Evolutionary conservation across 2,329 filamentous ascomycete species (phyloP).

Genomic region (Biscogniauxia mediterranea): DNA sequence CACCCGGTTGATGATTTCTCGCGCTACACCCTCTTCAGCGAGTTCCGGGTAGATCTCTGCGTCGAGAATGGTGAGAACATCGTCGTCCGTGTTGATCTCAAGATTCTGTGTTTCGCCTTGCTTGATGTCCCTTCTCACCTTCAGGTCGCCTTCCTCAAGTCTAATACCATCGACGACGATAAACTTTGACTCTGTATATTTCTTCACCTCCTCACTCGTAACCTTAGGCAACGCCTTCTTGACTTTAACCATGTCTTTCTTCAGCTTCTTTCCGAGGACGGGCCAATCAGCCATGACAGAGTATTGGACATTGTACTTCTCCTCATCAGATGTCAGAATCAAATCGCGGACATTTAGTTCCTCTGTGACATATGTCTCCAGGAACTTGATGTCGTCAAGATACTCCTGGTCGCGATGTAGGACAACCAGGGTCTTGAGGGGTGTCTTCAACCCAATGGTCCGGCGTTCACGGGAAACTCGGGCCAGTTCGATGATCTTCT

Average conservation of each 20-base stretch:
- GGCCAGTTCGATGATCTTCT: conserved; percentile 89
- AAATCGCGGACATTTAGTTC: conserved; percentile 90
- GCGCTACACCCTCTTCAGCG: conserved; percentile 80
- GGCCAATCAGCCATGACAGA: conserved; percentile 91
- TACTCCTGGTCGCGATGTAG: conserved; percentile 82
- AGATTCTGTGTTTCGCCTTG: conserved; percentile 71
- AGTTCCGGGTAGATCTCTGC: conserved; percentile 79
- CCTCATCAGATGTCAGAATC: conserved; percentile 81
- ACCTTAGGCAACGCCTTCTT: conserved; percentile 84
- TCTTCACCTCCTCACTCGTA: conserved; percentile 76
- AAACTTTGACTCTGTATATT: conserved; percentile 69
- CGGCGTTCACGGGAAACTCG: conserved; percentile 83
- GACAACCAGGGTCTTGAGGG: conserved; percentile 84
- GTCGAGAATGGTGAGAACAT: conserved; percentile 90
- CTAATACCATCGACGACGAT: conserved; percentile 84
- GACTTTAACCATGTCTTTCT: conserved; percentile 88
- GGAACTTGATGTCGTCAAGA: conserved; percentile 78
- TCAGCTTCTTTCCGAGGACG: conserved; percentile 91
- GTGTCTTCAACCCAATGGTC: conserved; percentile 83
- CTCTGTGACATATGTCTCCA: conserved; percentile 86
- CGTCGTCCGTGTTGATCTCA: conserved; percentile 84
- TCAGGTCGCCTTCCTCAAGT: conserved; percentile 77
- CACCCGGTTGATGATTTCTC: conserved; percentile 91
- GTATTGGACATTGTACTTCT: conserved; percentile 89
- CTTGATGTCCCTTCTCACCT: conserved; percentile 76